A percentile compares a stretch with the other conserved stretches of the same genome.
Evolutionary conservation across 129 eudicot species (phyloP).

Genomic region (Chrysanthemum lavandulifolium): DNA sequence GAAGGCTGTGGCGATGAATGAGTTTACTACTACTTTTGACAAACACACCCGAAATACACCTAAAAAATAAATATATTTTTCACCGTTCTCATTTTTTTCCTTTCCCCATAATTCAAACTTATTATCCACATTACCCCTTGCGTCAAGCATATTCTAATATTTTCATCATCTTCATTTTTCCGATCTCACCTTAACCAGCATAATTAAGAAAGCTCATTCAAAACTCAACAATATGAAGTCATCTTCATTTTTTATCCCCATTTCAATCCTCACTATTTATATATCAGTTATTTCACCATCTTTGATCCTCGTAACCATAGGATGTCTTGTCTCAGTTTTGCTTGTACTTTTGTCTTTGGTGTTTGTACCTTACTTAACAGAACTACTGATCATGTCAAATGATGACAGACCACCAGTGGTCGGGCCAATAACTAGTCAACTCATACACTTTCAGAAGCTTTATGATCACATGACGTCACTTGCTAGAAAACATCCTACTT

Average conservation of each 20-base stretch:
- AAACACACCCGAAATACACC: no score
- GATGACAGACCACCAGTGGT: constrained; percentile 51
- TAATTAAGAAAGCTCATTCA: no score
- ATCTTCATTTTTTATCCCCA: not conserved
- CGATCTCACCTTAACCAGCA: no score
- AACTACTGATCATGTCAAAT: constrained; percentile 16
- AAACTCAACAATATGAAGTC: not conserved
- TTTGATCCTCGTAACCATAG: constrained; percentile 19
- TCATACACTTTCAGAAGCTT: constrained; percentile 45
- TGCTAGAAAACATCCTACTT: constrained; percentile 49
- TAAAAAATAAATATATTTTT: no score
- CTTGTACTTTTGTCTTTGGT: constrained; percentile 19
- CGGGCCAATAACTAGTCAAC: constrained; percentile 46
- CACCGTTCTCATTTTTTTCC: no score
- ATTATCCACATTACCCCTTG: no score
- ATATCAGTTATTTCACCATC: constrained; percentile 4
- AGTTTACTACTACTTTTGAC: no score
- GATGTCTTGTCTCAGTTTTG: constrained; percentile 22
- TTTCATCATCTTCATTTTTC: no score
- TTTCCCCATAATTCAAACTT: no score
- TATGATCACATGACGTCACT: constrained; percentile 43
- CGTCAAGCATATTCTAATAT: no score
- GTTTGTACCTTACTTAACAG: constrained; percentile 33
- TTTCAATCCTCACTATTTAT: constrained; percentile 14
- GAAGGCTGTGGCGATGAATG: no score